A percentile compares a stretch with the other conserved stretches of the same genome.
phyloP scores from a whole-genome alignment of 345 rosid genomes.

The Anastatica hierochuntica region DNA sequence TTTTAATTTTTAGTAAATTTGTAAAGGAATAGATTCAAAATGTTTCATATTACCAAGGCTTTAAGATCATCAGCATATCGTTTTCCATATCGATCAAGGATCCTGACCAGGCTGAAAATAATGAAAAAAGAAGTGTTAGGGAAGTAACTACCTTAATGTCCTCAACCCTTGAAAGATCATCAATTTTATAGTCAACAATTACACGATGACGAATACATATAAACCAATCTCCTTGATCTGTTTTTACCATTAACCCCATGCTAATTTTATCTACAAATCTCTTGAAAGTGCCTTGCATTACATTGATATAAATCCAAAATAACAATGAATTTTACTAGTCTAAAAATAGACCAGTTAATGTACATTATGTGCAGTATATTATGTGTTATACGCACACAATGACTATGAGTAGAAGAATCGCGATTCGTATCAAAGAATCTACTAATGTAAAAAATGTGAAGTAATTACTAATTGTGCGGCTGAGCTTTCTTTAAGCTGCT shows the following conservation, averaged over 20 bases:
- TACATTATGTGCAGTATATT: background rate
- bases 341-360: background rate
- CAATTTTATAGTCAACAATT: background rate
- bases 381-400: too few relatives aligned
- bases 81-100: conserved; percentile 23
- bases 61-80: conserved; percentile 19
- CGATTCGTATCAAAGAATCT: background rate
- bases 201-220: background rate
- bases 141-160: background rate
- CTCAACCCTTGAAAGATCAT: conserved; percentile 4
- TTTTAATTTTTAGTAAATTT: background rate
- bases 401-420: too few relatives aligned
- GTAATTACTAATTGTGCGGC: too few relatives aligned
- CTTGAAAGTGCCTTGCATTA: background rate
- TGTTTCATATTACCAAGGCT: conserved; percentile 17
- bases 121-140: background rate
- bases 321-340: background rate
- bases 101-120: conserved; percentile 23
- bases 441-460: too few relatives aligned
- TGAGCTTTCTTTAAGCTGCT: too few relatives aligned
- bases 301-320: conserved; percentile 12
- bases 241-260: background rate
- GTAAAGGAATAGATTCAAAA: too few relatives aligned
- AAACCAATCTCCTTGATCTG: background rate
- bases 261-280: background rate